Evolutionary conservation across 805 yeast species (phyloP).

Genomic region (Ogataea corticis): DNA sequence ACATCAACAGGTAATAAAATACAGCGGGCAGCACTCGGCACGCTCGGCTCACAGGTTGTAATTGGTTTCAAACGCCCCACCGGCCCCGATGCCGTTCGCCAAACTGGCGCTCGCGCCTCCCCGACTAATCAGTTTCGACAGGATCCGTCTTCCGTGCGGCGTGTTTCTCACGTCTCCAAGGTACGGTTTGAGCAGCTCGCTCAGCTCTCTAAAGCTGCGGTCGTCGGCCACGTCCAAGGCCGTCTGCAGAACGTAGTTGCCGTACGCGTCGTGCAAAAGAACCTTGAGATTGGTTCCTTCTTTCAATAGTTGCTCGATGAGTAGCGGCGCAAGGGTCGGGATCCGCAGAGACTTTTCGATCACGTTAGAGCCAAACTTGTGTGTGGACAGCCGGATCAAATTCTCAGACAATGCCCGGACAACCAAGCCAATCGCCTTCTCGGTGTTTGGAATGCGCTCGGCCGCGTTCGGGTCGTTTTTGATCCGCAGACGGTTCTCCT

Average conservation of each 20-base stretch:
- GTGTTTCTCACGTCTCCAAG: constrained; percentile 80
- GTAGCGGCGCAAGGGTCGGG: constrained; percentile 44
- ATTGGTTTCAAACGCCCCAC: not conserved
- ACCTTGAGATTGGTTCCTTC: constrained; percentile 37
- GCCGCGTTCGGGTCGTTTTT: constrained; percentile 28
- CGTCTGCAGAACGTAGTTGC: constrained; percentile 61
- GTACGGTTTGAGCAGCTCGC: constrained; percentile 66
- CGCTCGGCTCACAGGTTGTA: constrained; percentile 9
- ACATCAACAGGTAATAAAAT: constrained; percentile 14
- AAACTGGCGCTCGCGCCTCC: constrained; percentile 26
- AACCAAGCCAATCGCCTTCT: constrained; percentile 31
- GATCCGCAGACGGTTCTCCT: constrained; percentile 34
- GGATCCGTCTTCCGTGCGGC: constrained; percentile 94
- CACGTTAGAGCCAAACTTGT: constrained; percentile 62
- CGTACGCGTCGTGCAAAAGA: constrained; percentile 57
- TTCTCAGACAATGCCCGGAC: constrained; percentile 31
- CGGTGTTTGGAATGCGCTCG: constrained; percentile 30
- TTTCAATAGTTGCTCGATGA: constrained; percentile 44
- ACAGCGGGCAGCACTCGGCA: constrained; percentile 9
- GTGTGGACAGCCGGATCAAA: constrained; percentile 47
- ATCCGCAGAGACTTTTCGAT: constrained; percentile 57
- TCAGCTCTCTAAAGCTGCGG: constrained; percentile 53
- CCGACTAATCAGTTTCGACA: constrained; percentile 53
- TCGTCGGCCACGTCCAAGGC: constrained; percentile 56
- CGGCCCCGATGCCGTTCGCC: not conserved